Evolutionary conservation across 257 asterid species (phyloP).

Genomic region (Salvia splendens): DNA sequence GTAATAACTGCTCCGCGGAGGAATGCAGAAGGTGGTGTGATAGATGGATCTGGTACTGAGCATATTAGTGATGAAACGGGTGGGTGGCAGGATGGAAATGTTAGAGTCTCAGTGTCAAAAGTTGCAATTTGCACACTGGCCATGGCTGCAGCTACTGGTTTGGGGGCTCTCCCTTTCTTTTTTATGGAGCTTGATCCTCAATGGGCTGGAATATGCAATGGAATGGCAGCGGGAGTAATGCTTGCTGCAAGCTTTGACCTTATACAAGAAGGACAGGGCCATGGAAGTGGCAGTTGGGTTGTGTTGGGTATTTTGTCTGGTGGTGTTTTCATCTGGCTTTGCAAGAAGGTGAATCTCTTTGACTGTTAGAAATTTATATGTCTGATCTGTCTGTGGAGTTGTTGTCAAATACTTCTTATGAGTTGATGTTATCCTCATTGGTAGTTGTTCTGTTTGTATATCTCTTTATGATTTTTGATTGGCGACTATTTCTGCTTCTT

Average conservation of each 20-base stretch:
- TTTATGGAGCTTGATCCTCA: conserved; percentile 96
- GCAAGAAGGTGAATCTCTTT: conserved; percentile 73
- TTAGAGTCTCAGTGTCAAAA: conserved; percentile 69
- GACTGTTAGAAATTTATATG: background rate
- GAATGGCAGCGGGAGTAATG: conserved; percentile 99
- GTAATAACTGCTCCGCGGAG: conserved; percentile 65
- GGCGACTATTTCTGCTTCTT: conserved; percentile 6
- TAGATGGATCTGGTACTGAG: conserved; percentile 90
- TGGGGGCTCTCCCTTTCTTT: conserved; percentile 95
- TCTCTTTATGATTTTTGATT: background rate
- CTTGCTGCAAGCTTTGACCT: conserved; percentile 99
- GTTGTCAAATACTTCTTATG: background rate
- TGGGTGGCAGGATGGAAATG: conserved; percentile 48
- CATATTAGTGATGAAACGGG: conserved; percentile 44
- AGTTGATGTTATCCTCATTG: conserved; percentile 20
- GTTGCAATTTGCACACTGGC: conserved; percentile 86
- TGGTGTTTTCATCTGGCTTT: conserved; percentile 87
- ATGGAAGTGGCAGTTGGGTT: conserved; percentile 98
- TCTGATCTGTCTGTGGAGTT: conserved; percentile 6
- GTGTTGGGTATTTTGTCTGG: conserved; percentile 89
- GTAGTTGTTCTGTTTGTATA: background rate
- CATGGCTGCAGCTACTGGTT: conserved; percentile 99
- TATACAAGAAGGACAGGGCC: conserved; percentile 93
- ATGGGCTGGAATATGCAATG: conserved; percentile 99
- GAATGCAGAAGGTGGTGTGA: conserved; percentile 60